Base-by-base conservation (phyloP, 2,329 filamentous ascomycete species). In the Atkinsonella texensis region DNA sequence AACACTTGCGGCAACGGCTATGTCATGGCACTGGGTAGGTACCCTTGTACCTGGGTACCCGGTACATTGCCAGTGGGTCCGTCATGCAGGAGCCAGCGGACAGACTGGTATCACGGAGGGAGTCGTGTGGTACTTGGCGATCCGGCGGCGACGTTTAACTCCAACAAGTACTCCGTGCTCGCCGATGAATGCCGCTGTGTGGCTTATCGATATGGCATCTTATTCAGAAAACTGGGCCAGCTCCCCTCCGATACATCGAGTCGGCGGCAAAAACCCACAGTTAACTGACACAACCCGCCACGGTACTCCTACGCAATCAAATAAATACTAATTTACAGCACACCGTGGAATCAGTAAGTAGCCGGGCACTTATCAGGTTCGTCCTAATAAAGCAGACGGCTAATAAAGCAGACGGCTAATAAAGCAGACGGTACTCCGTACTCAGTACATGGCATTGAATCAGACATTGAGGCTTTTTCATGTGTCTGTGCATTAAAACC, bases 21-120 rank as follows among this genome's bases (percentile, higher is more conserved):
- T 64, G 62, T 62, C 61, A 63, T 63, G 62, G 54, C 38, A 38
- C 39, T 40, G 39, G n/a, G n/a, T 13, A 18, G n/a, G n/a, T 13
- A 18, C 39, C 20, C 20, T 23, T n/a, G n/a, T n/a, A n/a, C n/a
- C 20, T 40, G 12, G 13, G 9, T 35, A 28, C 2, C 18, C 11
- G 23, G 32, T 12, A 33, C n/a, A 15, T 46, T 40, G 38, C 52
- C 35, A 45, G 52, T 52, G 52, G 52, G 52, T 49, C 52, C 52
- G 43, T 23, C 20, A 3, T 23, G 3, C 20, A 23, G 20, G 20
- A 23, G 20, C 20, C 3, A 23, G 20, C 20, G n/a, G n/a, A n/a
- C n/a, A n/a, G n/a, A n/a, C n/a, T n/a, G n/a, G n/a, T n/a, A n/a
- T n/a, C n/a, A n/a, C n/a, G n/a, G n/a, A n/a, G n/a, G n/a, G n/a